Evolutionary conservation across 2,329 filamentous ascomycete species (phyloP).

Genomic region (Hysterium pulicare): DNA sequence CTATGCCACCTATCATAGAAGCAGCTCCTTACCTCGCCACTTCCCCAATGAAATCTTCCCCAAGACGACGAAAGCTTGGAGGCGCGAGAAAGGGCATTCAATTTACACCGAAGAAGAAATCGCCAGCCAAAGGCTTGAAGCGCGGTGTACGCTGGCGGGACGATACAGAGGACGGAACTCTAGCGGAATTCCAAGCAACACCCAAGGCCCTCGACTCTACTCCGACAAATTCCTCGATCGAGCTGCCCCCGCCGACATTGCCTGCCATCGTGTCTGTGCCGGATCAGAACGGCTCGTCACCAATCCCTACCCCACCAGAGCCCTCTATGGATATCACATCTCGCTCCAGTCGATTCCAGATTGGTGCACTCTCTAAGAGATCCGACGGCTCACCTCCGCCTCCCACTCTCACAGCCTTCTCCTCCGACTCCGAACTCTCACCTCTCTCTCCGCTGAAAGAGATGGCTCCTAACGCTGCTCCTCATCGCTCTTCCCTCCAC

Average conservation of each 20-base stretch:
- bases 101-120: constrained; percentile 78
- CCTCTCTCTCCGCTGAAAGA: constrained; percentile 45
- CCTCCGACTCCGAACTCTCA: constrained; percentile 54
- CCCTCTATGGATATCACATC: constrained; percentile 57
- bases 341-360: constrained; percentile 71
- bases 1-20: constrained; percentile 28
- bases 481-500: constrained; percentile 51
- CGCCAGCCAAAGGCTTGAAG: constrained; percentile 57
- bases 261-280: constrained; percentile 33
- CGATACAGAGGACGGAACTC: constrained; percentile 77
- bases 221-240: constrained; percentile 54
- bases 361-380: constrained; percentile 76
- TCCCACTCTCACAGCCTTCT: constrained; percentile 54
- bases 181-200: constrained; percentile 90
- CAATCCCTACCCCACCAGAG: constrained; percentile 54
- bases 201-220: constrained; percentile 66
- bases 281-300: constrained; percentile 50
- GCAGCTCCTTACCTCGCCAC: constrained; percentile 40
- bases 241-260: constrained; percentile 54
- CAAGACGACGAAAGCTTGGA: constrained; percentile 69
- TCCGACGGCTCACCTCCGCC: constrained; percentile 61
- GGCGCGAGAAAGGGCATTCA: constrained; percentile 66
- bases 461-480: constrained; percentile 41
- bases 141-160: constrained; percentile 88
- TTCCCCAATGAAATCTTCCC: constrained; percentile 73